Base-by-base conservation (phyloP, 805 yeast species). In the Pichia membranifaciens region DNA sequence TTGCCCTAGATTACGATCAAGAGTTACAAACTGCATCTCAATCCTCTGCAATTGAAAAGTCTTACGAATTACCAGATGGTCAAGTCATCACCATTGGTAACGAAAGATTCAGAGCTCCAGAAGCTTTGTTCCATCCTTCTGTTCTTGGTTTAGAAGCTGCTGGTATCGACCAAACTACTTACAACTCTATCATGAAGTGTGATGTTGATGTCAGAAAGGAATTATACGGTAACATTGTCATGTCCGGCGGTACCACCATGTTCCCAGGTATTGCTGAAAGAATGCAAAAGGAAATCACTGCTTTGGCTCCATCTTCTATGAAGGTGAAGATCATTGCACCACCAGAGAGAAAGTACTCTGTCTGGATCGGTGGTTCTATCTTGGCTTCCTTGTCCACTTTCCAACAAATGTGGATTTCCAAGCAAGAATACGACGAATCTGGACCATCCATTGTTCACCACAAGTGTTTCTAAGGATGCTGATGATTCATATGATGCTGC, bases 371-470 rank as follows among this genome's bases (percentile, higher is more conserved):
- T 82, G 99, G 99, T 79, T 93, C 98, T 64, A 93, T 93, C 69
- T 84, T 93, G 75, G 96, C 99, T 60, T 89, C 97, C 52, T 84
- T 93, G 72, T 87, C 96, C 56, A 93, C 99, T 73, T 93, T 93
- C 97, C 98, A 93, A 82, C 98, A 93, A 79, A 91, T 93, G 98
- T 93, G 99, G 99, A 89, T 93, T 87, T 90, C 98, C 70, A 93
- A 93, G 84, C 98, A 93, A 81, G 99, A 93, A 82, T 93, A 93
- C 86, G 99, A 93, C 84, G 99, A 93, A 81, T 87, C 96, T 78
- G 99, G 99, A 70, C 99, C 99, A 68, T 89, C 97, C 57, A 93
- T 93, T 71, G 99, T 93, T 67, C 93, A 86, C 83, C 90, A 85
- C 78, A 87, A 87, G 78, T 86, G 95, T 79, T 85, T 85, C 83